Conservation (phyloP, 805 yeast genomes). For the Tanozyma kutaoensis region DNA sequence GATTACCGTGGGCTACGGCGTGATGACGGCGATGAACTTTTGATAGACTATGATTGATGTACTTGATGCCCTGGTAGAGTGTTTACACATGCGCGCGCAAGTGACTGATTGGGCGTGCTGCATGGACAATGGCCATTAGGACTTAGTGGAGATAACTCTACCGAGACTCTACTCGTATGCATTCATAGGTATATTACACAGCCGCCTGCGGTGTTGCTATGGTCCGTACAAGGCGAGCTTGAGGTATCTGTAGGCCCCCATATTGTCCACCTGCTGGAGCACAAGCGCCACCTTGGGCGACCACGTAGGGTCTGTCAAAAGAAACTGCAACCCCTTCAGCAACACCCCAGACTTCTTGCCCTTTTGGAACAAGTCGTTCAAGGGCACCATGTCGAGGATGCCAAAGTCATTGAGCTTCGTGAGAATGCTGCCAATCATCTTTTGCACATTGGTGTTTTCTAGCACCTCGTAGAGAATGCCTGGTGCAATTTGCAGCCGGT, state of each 20-base stretch:
- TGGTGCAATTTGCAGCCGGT: conserved; percentile 14
- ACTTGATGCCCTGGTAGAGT: too few species aligned
- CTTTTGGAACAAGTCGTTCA: conserved; percentile 9
- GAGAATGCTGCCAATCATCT: conserved; percentile 10
- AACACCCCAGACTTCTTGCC: conserved; percentile 12
- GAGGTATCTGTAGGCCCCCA: conserved; percentile 17
- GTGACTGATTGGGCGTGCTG: too few species aligned
- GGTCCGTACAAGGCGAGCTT: conserved; percentile 18
- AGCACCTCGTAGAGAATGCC: conserved; percentile 13
- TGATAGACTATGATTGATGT: too few species aligned
- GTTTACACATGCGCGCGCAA: too few species aligned
- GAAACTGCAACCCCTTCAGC: conserved; percentile 10
- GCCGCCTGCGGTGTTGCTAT: too few species aligned
- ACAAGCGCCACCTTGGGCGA: conserved; percentile 19
- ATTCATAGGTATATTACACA: too few species aligned
- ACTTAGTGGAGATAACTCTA: too few species aligned
- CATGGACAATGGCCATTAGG: too few species aligned
- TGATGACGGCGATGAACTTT: too few species aligned
- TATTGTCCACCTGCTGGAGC: conserved; percentile 14
- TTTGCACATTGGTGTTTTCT: conserved; percentile 8
- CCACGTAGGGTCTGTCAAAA: conserved; percentile 15
- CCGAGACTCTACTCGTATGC: too few species aligned
- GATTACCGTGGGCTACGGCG: conserved; percentile 26
- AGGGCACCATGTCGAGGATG: conserved; percentile 16
- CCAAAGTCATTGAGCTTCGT: conserved; percentile 19